These are phyloP conservation scores for Cladosporium velox DNA, from an alignment of 2,329 filamentous ascomycete genomes.

Conservation along the genomic window DNA sequence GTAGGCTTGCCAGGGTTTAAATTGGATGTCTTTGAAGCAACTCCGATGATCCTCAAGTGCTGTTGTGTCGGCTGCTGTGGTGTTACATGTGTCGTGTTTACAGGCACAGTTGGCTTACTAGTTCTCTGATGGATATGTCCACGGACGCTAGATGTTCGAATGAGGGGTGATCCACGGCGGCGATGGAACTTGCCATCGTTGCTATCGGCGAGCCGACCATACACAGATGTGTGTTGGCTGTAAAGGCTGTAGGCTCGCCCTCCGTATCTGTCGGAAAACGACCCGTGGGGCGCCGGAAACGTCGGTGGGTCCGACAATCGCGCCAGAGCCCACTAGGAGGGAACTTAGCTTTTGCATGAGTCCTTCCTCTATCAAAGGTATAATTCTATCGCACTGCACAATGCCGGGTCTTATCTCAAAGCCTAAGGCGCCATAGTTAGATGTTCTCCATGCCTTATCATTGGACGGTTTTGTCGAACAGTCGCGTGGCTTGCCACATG, in stretches of 20 bases:
- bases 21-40: background rate
- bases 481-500: background rate
- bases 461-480: background rate
- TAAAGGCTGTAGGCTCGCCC: background rate
- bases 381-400: background rate
- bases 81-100: background rate
- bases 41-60: background rate
- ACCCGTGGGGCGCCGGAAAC: background rate
- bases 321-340: background rate
- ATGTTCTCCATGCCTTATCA: background rate
- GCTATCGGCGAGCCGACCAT: background rate
- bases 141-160: background rate
- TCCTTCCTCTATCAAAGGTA: background rate
- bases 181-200: background rate
- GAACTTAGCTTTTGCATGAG: background rate
- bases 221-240: background rate
- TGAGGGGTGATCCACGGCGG: background rate
- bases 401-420: background rate
- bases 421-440: background rate
- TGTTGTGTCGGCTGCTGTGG: background rate
- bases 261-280: background rate
- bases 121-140: background rate
- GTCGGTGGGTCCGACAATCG: conserved; percentile 14
- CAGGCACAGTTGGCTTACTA: background rate
- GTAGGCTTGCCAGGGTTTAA: background rate